phyloP scores from a whole-genome alignment of 2,329 filamentous ascomycete genomes.

The Curvularia hawaiiensis region DNA sequence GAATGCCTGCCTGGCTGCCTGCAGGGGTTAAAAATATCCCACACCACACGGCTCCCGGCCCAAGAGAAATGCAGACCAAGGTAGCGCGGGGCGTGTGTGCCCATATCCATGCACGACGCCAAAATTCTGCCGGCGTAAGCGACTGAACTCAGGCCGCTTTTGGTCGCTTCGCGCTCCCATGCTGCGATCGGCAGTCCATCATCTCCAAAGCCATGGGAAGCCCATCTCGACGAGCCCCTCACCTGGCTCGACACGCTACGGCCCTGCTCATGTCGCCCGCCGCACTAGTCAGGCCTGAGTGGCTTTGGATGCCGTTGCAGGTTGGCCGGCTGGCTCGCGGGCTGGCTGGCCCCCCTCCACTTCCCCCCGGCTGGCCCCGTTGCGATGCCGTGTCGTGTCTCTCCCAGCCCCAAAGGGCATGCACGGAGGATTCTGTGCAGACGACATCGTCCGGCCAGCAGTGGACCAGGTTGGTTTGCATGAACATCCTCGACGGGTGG shows the following conservation, averaged over 20 bases:
- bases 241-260: conserved; percentile 17
- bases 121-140: conserved; percentile 21
- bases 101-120: conserved; percentile 9
- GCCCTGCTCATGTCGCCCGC: conserved; percentile 29
- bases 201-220: conserved; percentile 33
- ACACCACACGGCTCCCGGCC: conserved; percentile 13
- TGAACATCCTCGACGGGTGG: conserved; percentile 21
- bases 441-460: conserved; percentile 23
- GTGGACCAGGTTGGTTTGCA: conserved; percentile 15
- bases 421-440: conserved; percentile 18
- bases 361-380: background rate
- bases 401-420: background rate
- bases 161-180: conserved; percentile 21
- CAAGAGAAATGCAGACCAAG: conserved; percentile 5
- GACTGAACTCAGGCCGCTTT: conserved; percentile 18
- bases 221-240: conserved; percentile 22
- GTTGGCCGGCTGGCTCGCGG: background rate
- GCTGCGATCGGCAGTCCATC: conserved; percentile 34
- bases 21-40: conserved; percentile 11
- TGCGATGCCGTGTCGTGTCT: background rate
- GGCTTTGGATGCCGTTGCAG: conserved; percentile 15
- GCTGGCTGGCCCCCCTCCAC: background rate
- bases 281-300: conserved; percentile 9
- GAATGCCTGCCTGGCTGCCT: background rate
- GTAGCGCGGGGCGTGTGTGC: conserved; percentile 14